Conservation (phyloP, 805 yeast genomes). For the Starmerella bombicola region DNA sequence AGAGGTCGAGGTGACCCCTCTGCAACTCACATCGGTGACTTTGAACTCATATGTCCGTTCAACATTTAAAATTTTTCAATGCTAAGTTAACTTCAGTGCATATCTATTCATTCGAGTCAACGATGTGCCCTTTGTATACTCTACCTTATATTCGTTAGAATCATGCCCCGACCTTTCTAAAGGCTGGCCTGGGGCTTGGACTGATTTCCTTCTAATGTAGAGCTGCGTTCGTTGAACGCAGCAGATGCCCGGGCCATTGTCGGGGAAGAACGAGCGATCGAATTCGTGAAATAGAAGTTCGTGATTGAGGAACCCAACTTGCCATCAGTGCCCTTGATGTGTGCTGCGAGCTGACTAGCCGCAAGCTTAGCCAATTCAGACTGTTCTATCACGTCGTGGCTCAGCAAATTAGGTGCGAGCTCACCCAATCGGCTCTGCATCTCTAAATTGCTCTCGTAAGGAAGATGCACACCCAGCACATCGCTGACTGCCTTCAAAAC, state of each 20-base stretch:
- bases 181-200: slow-evolving; percentile 3
- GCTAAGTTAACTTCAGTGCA: no score
- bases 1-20: no score
- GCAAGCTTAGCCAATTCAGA: slow-evolving; percentile 45
- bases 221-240: slow-evolving; percentile 21
- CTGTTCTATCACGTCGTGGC: slow-evolving; percentile 65
- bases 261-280: slow-evolving; percentile 73
- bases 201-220: background rate
- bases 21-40: no score
- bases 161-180: background rate
- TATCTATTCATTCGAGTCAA: no score
- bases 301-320: slow-evolving; percentile 55
- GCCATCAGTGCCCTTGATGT: slow-evolving; percentile 28
- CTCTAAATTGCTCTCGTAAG: slow-evolving; percentile 60
- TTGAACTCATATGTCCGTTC: no score
- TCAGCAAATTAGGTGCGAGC: slow-evolving; percentile 67
- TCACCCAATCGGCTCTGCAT: slow-evolving; percentile 59
- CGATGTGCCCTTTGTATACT: no score
- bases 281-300: slow-evolving; percentile 81
- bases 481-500: slow-evolving; percentile 73
- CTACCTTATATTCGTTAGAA: background rate
- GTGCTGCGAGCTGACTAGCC: slow-evolving; percentile 32
- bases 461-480: slow-evolving; percentile 55
- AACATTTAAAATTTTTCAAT: no score
- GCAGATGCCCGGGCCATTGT: slow-evolving; percentile 83